phyloP scores from a whole-genome alignment of 169 alveolate genomes.

The Plasmodium inui region DNA sequence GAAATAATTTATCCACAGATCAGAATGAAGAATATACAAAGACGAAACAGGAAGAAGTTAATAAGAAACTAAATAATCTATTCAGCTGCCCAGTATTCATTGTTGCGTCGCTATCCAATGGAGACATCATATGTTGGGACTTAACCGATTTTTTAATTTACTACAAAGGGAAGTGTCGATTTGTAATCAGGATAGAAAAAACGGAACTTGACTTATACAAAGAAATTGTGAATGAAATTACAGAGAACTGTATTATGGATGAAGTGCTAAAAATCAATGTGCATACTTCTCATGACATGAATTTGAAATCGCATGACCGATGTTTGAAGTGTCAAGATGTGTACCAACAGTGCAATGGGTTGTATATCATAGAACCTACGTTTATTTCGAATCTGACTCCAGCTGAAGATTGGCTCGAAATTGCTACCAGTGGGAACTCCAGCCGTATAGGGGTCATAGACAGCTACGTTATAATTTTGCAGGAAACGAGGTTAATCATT shows the following conservation, averaged over 20 bases:
- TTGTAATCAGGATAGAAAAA: constrained; percentile 70
- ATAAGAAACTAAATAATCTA: constrained; percentile 14
- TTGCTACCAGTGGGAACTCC: constrained; percentile 61
- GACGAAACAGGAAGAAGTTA: constrained; percentile 23
- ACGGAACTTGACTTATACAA: constrained; percentile 53
- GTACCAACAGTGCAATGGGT: constrained; percentile 6
- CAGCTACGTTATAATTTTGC: constrained; percentile 50
- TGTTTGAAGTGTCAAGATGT: neutral
- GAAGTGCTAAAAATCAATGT: constrained; percentile 32
- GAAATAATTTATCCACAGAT: neutral
- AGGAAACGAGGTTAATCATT: constrained; percentile 58
- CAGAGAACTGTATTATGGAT: constrained; percentile 63
- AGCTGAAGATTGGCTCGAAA: constrained; percentile 19
- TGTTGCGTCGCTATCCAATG: constrained; percentile 59
- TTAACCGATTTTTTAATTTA: constrained; percentile 46
- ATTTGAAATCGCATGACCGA: constrained; percentile 8
- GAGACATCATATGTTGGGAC: constrained; percentile 74
- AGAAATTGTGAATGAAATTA: constrained; percentile 53
- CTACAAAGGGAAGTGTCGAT: constrained; percentile 37
- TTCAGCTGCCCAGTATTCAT: constrained; percentile 51
- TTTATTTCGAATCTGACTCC: constrained; percentile 12
- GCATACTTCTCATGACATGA: constrained; percentile 18
- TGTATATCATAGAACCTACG: constrained; percentile 23
- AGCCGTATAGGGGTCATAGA: constrained; percentile 71
- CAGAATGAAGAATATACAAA: constrained; percentile 44